phyloP scores from a whole-genome alignment of 2,329 filamentous ascomycete genomes.

The Dissoconium aciculare region DNA sequence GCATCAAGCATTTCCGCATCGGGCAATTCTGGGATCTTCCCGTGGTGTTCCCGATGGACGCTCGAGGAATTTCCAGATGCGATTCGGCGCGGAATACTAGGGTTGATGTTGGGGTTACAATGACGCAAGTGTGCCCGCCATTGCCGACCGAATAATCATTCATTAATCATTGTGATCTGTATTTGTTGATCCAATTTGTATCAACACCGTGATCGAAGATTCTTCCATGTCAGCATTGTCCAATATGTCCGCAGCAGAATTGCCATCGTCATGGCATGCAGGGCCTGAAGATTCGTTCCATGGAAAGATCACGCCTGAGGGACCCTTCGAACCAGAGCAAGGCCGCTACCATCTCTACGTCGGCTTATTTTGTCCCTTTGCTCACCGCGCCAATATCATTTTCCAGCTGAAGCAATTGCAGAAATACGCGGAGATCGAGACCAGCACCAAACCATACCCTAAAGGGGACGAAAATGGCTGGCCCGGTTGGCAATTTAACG shows the following conservation, averaged over 20 bases:
- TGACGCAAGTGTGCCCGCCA: no score
- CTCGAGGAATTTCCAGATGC: no score
- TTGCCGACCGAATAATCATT: no score
- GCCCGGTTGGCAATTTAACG: slow-evolving; percentile 46
- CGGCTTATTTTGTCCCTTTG: slow-evolving; percentile 50
- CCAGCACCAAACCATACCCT: slow-evolving; percentile 50
- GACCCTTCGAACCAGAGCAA: slow-evolving; percentile 36
- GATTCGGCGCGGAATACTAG: no score
- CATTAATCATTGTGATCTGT: no score
- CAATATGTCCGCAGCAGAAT: slow-evolving; percentile 2
- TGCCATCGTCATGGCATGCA: slow-evolving; percentile 18
- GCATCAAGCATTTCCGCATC: no score
- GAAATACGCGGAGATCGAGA: slow-evolving; percentile 32
- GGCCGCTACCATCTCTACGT: slow-evolving; percentile 43
- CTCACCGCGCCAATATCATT: slow-evolving; percentile 44
- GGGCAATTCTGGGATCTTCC: no score
- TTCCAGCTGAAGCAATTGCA: slow-evolving; percentile 44
- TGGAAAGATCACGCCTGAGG: slow-evolving; percentile 33
- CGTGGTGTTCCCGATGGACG: no score
- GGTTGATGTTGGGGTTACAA: no score
- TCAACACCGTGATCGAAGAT: no score
- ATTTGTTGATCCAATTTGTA: no score
- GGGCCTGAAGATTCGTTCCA: slow-evolving; percentile 36
- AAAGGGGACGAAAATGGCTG: slow-evolving; percentile 50
- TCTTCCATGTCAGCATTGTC: neutral